These are phyloP conservation scores for Pulveroboletus sp. DNA, from an alignment of 768 basidiomycete genomes.

Conservation along the genomic window DNA sequence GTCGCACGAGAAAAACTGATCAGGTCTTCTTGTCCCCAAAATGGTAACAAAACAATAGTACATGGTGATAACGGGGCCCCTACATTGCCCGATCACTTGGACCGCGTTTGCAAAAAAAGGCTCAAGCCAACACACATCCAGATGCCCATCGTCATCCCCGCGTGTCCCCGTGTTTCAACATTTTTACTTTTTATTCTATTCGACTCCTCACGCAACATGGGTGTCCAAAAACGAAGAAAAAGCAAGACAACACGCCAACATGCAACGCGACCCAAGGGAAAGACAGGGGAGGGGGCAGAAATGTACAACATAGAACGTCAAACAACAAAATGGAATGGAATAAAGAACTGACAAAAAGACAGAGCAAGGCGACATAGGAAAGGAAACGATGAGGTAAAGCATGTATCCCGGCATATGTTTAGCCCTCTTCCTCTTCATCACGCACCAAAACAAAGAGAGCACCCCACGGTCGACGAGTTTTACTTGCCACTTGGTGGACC, in stretches of 20 bases:
- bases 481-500: constrained; percentile 30
- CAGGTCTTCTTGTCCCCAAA: too few species aligned
- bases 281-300: constrained; percentile 1
- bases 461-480: background rate
- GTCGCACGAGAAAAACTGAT: too few species aligned
- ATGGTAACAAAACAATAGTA: too few species aligned
- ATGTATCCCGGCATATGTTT: constrained; percentile 12
- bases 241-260: constrained; percentile 7
- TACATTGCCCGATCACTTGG: too few species aligned
- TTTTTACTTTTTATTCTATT: constrained; percentile 10
- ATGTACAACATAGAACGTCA: constrained; percentile 15
- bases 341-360: constrained; percentile 2
- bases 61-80: too few species aligned
- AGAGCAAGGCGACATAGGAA: constrained; percentile 15
- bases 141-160: too few species aligned
- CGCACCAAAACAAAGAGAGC: constrained; percentile 1
- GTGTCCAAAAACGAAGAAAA: constrained; percentile 11
- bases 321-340: background rate
- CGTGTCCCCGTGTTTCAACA: background rate
- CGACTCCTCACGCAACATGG: constrained; percentile 27
- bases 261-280: constrained; percentile 12
- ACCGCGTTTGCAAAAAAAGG: too few species aligned
- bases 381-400: constrained; percentile 9
- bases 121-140: too few species aligned
- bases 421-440: background rate